Conservation (phyloP, 805 yeast species). For the Metschnikowia corniflorae region DNA sequence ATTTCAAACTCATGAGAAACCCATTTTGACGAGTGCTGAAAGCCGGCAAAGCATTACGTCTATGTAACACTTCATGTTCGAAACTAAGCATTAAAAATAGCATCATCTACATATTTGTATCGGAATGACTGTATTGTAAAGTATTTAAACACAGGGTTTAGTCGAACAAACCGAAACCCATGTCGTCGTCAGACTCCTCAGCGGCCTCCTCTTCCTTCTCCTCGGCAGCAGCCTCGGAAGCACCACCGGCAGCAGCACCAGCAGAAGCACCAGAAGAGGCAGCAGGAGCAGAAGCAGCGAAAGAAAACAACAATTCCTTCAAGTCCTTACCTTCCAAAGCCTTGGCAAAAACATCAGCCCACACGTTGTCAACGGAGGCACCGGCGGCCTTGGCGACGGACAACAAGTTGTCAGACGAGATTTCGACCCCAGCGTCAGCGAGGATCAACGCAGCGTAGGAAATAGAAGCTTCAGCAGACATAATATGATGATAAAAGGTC, state of each 20-base stretch:
- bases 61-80: too few species aligned
- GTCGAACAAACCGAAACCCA: constrained; percentile 34
- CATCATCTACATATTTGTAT: too few species aligned
- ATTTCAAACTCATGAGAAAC: too few species aligned
- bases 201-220: constrained; percentile 25
- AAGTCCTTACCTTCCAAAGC: constrained; percentile 82
- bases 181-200: constrained; percentile 28
- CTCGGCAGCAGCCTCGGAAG: constrained; percentile 26
- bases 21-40: too few species aligned
- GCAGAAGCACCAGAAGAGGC: constrained; percentile 31
- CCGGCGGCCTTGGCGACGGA: constrained; percentile 80
- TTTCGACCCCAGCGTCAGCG: constrained; percentile 95
- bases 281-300: constrained; percentile 30
- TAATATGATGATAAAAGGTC: constrained; percentile 28
- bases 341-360: constrained; percentile 87
- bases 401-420: constrained; percentile 81
- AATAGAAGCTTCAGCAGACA: constrained; percentile 90
- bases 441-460: constrained; percentile 98
- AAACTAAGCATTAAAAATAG: too few species aligned
- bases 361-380: constrained; percentile 72
- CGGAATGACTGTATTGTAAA: constrained; percentile 15
- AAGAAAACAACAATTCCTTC: constrained; percentile 65
- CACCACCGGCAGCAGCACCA: constrained; percentile 26
- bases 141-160: constrained; percentile 16
- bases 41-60: too few species aligned